Percentiles rank a stretch among this genome's conserved stretches.
Conservation (phyloP, 257 asterid species). For the Solanum megistacrolobum region DNA sequence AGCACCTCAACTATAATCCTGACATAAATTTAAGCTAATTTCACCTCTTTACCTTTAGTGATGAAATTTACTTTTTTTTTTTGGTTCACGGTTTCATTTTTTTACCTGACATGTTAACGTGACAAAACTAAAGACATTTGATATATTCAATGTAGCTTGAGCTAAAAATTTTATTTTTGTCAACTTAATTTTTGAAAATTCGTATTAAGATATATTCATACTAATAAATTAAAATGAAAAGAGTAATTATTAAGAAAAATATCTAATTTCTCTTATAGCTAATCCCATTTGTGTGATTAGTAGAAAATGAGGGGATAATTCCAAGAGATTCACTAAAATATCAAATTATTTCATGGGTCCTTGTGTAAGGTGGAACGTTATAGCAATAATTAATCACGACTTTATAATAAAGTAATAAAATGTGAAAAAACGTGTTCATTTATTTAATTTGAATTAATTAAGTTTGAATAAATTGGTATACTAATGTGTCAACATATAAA, state of each 20-base stretch:
- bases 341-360: background rate
- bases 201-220: background rate
- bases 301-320: background rate
- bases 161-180: background rate
- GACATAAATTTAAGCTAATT: background rate
- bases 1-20: background rate
- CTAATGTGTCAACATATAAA: background rate
- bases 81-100: fast-evolving
- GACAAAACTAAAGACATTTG: background rate
- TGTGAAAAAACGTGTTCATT: background rate
- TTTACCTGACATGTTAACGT: background rate
- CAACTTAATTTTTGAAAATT: no score
- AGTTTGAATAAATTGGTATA: background rate
- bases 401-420: background rate
- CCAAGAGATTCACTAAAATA: background rate
- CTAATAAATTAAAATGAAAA: no score
- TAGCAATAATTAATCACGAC: background rate
- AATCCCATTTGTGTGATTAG: background rate
- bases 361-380: background rate
- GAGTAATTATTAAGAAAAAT: background rate
- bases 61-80: no score
- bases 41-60: no score
- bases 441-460: background rate
- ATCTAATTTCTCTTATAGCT: no score
- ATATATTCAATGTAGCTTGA: background rate